These are phyloP conservation scores for Aureobasidium musti DNA, from an alignment of 2,329 filamentous ascomycete genomes.

Conservation along the genomic window DNA sequence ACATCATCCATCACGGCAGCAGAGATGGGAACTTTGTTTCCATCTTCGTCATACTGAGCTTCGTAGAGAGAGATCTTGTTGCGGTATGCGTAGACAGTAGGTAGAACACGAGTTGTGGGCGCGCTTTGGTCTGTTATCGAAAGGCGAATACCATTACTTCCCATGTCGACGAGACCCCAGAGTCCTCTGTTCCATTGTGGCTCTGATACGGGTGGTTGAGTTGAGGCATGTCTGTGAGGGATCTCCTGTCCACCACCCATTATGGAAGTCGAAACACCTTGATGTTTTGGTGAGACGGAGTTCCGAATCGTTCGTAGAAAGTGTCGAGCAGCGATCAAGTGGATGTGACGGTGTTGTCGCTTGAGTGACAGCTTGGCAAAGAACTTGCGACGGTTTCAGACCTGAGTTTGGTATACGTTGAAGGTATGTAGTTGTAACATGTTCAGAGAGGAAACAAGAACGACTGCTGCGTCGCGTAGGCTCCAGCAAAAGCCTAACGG, in stretches of 20 bases:
- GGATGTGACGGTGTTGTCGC: neutral
- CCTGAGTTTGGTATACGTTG: neutral
- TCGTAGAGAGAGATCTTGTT: conserved; percentile 83
- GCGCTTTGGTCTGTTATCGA: conserved; percentile 76
- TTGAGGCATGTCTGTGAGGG: neutral
- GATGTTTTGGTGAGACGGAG: neutral
- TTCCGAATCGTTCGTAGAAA: neutral
- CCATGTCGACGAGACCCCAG: conserved; percentile 32
- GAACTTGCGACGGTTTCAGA: neutral
- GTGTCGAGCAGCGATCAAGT: neutral
- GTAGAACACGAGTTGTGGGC: conserved; percentile 66
- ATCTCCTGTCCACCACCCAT: conserved; percentile 26
- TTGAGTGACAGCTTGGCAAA: neutral
- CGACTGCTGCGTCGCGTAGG: neutral
- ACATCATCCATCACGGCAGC: conserved; percentile 62
- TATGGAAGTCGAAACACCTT: conserved; percentile 4
- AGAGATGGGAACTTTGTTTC: conserved; percentile 53
- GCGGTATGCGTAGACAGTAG: conserved; percentile 73
- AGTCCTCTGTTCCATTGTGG: conserved; percentile 30
- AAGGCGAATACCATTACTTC: conserved; percentile 81
- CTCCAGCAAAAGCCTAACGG: conserved; percentile 2
- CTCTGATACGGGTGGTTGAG: neutral
- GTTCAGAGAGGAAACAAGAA: neutral
- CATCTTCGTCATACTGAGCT: conserved; percentile 54
- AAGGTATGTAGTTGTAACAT: neutral